Percentiles rank a stretch among this genome's conserved stretches.
These are phyloP conservation scores for Rhodotorula sp. DNA, from an alignment of 1,284 basidiomycete genomes.

Conservation along the genomic window DNA sequence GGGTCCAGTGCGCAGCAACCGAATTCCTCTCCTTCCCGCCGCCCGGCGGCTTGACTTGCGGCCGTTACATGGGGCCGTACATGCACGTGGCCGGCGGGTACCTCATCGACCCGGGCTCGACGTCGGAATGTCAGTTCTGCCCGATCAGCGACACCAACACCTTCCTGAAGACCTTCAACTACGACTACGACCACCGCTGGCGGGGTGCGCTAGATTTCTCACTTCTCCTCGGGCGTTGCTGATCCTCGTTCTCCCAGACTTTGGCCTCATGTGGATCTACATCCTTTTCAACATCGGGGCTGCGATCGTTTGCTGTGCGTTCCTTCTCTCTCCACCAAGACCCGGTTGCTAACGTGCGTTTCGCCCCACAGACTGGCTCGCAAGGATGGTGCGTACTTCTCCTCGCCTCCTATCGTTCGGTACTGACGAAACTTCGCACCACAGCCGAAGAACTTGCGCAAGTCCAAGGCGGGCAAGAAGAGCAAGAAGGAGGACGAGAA, in stretches of 20 bases:
- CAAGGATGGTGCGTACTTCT: too few relatives aligned
- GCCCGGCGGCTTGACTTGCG: constrained; percentile 49
- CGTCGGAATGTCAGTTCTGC: constrained; percentile 50
- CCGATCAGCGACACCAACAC: constrained; percentile 55
- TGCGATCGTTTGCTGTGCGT: constrained; percentile 15
- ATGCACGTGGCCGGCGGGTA: constrained; percentile 46
- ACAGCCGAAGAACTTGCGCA: too few relatives aligned
- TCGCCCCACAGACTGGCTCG: too few relatives aligned
- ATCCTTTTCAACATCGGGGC: constrained; percentile 58
- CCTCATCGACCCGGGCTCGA: constrained; percentile 42
- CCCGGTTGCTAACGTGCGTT: too few relatives aligned
- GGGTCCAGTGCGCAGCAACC: constrained; percentile 48
- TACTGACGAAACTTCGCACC: too few relatives aligned
- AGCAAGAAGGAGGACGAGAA: too few relatives aligned
- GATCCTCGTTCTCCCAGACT: constrained; percentile 47
- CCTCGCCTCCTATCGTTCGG: too few relatives aligned
- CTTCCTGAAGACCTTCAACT: constrained; percentile 60
- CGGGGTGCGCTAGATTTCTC: constrained; percentile 2
- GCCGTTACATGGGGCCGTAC: constrained; percentile 48
- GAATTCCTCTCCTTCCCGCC: constrained; percentile 51
- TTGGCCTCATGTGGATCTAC: constrained; percentile 63
- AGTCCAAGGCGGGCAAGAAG: too few relatives aligned
- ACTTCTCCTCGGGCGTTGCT: not conserved
- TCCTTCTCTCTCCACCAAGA: too few relatives aligned
- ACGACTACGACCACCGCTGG: constrained; percentile 56